Evolutionary conservation across 78 protist genomes (phyloP).

Genomic region (Protostelium mycophagum): DNA sequence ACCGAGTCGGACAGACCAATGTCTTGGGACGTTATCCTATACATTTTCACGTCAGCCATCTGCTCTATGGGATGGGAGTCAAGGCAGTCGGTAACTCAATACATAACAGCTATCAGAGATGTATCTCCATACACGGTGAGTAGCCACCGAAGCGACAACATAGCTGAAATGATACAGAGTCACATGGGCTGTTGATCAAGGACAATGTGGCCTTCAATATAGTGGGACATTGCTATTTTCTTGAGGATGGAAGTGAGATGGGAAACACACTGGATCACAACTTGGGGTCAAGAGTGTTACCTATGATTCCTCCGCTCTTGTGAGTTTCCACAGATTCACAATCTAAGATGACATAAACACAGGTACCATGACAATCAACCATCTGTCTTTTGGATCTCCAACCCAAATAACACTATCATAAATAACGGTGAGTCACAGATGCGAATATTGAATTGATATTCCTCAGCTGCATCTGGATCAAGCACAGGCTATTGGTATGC

Average conservation of each 20-base stretch:
- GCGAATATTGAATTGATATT: too few species aligned
- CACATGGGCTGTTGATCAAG: background rate
- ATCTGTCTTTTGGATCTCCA: slow-evolving; percentile 39
- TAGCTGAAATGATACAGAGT: background rate
- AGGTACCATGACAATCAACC: background rate
- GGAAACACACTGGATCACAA: slow-evolving; percentile 49
- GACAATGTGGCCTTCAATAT: background rate
- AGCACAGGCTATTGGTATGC: background rate
- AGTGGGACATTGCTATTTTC: slow-evolving; percentile 56
- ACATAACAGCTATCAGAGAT: slow-evolving; percentile 42
- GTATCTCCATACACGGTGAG: slow-evolving; percentile 45
- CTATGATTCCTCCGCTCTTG: background rate
- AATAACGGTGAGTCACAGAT: slow-evolving; percentile 9
- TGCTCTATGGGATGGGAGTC: background rate
- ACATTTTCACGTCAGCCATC: slow-evolving; percentile 35
- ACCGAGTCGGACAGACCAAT: slow-evolving; percentile 43
- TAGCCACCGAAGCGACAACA: background rate
- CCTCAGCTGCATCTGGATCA: background rate
- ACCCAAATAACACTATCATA: slow-evolving; percentile 39
- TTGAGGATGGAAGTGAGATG: slow-evolving; percentile 56
- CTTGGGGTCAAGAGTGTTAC: slow-evolving; percentile 6
- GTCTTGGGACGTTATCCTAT: slow-evolving; percentile 50
- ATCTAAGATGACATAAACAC: background rate
- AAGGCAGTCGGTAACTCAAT: slow-evolving; percentile 16
- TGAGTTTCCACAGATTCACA: background rate